Percentiles rank a stretch among this genome's conserved stretches.
Conservation (phyloP, 345 rosid species). For the Reutealis trisperma region DNA sequence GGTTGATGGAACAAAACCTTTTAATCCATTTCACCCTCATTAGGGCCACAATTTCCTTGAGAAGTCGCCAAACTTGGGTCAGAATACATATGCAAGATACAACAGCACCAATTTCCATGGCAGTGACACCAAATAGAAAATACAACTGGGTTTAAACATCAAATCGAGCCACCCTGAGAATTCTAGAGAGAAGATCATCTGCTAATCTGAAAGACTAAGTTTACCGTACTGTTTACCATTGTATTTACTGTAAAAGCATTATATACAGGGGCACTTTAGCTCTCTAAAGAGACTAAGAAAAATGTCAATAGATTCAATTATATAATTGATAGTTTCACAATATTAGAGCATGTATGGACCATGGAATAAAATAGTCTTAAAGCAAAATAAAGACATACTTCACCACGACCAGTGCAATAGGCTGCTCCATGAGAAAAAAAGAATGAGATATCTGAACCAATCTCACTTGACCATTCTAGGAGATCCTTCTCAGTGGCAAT, state of each 20-base stretch:
- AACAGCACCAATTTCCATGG: not conserved
- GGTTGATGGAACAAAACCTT: not conserved
- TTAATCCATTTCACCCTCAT: not conserved
- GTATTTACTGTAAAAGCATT: not conserved
- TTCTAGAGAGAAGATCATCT: not conserved
- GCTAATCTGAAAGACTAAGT: not conserved
- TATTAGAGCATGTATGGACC: conserved; percentile 2
- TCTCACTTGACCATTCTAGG: conserved; percentile 95
- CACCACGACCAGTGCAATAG: conserved; percentile 96
- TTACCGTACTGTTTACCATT: not conserved
- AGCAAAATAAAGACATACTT: conserved; percentile 51
- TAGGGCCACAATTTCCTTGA: not conserved
- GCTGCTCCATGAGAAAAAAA: conserved; percentile 97
- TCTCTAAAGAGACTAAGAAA: not conserved
- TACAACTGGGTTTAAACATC: not conserved
- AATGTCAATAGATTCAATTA: not conserved
- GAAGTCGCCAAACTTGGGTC: not conserved
- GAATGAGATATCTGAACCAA: conserved; percentile 96
- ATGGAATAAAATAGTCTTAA: not conserved
- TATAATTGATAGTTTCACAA: not conserved
- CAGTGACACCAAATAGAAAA: not conserved
- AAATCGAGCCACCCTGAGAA: not conserved
- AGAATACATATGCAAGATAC: not conserved
- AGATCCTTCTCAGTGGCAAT: conserved; percentile 82
- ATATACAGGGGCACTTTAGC: not conserved